A percentile compares a stretch with the other conserved stretches of the same genome.
These are phyloP conservation scores for Aureobasidium sp. DNA, from an alignment of 2,329 filamentous ascomycete species.

Conservation along the genomic window DNA sequence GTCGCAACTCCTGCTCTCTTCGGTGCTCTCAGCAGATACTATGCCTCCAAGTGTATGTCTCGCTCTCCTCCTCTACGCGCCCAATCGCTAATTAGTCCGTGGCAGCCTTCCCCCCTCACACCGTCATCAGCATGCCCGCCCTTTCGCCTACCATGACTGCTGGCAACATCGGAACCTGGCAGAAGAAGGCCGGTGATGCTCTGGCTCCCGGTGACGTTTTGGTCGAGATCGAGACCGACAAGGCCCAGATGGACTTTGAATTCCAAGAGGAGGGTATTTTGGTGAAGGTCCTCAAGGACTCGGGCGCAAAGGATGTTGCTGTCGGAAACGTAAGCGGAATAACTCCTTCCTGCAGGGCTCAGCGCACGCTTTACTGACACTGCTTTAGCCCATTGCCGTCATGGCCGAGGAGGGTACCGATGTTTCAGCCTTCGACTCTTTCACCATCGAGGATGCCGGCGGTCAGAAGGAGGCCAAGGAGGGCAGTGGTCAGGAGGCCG, in stretches of 20 bases:
- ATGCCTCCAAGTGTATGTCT: conserved; percentile 60
- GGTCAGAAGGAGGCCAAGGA: conserved; percentile 63
- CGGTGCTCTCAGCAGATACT: conserved; percentile 57
- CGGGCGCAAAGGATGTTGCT: conserved; percentile 85
- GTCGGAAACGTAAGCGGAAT: conserved; percentile 76
- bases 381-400: conserved; percentile 78
- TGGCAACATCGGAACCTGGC: conserved; percentile 94
- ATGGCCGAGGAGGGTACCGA: conserved; percentile 89
- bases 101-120: conserved; percentile 89
- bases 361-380: conserved; percentile 1
- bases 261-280: conserved; percentile 97
- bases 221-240: conserved; percentile 91
- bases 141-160: conserved; percentile 96
- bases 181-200: conserved; percentile 89
- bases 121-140: conserved; percentile 94
- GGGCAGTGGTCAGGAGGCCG: conserved; percentile 58
- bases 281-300: conserved; percentile 88
- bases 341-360: not conserved
- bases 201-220: conserved; percentile 89
- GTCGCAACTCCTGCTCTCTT: conserved; percentile 44
- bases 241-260: conserved; percentile 99
- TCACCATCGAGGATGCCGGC: conserved; percentile 83
- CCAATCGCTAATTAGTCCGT: conserved; percentile 11
- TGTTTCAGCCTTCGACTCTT: conserved; percentile 78
- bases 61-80: conserved; percentile 20